Percentiles rank a stretch among this genome's conserved stretches.
Evolutionary conservation across 257 asterid genomes (phyloP).

Genomic region (Forsythia suspensa): DNA sequence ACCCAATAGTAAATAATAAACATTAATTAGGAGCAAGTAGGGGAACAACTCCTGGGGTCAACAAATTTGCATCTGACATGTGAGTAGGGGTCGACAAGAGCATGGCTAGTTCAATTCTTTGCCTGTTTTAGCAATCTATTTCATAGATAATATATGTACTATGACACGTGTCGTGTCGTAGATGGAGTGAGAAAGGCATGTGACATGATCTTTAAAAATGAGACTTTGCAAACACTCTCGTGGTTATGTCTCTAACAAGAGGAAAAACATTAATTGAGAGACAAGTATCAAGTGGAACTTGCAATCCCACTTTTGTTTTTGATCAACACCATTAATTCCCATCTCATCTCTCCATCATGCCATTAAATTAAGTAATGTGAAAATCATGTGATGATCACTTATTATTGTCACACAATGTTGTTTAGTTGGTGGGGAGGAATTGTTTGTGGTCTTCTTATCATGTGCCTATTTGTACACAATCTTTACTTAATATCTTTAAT

Average conservation of each 20-base stretch:
- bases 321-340: background rate
- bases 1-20: background rate
- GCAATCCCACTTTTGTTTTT: slow-evolving; percentile 19
- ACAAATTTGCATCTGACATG: slow-evolving; percentile 32
- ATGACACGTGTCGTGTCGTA: slow-evolving; percentile 53
- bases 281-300: slow-evolving; percentile 26
- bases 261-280: slow-evolving; percentile 43
- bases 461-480: background rate
- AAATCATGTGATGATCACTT: slow-evolving; percentile 38
- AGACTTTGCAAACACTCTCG: slow-evolving; percentile 51
- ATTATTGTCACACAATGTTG: slow-evolving; percentile 19
- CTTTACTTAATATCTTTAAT: no score
- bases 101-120: slow-evolving; percentile 44
- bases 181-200: slow-evolving; percentile 53
- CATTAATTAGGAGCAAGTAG: background rate
- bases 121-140: slow-evolving; percentile 42
- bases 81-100: slow-evolving; percentile 53
- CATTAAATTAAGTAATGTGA: slow-evolving; percentile 26
- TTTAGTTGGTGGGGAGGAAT: background rate
- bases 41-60: slow-evolving; percentile 21
- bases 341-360: background rate
- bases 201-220: slow-evolving; percentile 53
- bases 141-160: slow-evolving; percentile 33
- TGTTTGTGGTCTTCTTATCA: background rate
- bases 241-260: slow-evolving; percentile 77